Percentiles rank a stretch among this genome's conserved stretches.
These are phyloP conservation scores for Vaccinium myrtillus DNA, from an alignment of 148 eudicot species.

Conservation along the genomic window DNA sequence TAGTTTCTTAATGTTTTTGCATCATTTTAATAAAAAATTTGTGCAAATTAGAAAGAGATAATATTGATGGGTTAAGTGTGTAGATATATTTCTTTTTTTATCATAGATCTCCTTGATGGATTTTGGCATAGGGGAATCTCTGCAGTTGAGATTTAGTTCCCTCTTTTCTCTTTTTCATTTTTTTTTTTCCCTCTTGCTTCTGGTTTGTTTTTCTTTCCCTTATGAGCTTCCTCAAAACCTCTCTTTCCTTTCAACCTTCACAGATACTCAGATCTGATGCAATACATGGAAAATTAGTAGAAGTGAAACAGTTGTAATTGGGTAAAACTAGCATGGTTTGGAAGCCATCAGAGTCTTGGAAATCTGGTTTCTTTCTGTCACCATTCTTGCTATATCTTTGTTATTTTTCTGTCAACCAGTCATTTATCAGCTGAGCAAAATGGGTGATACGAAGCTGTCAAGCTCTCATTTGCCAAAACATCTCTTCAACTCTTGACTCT, in stretches of 20 bases:
- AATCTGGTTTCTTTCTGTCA: conserved; percentile 31
- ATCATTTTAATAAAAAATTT: too few relatives aligned
- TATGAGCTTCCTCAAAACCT: conserved; percentile 23
- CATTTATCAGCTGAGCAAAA: conserved; percentile 15
- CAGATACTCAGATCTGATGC: conserved; percentile 62
- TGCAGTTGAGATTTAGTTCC: conserved; percentile 25
- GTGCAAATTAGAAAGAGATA: neutral
- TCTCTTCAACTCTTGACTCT: conserved; percentile 24
- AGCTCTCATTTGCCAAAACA: conserved; percentile 24
- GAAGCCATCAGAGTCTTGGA: conserved; percentile 33
- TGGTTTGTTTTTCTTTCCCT: conserved; percentile 25
- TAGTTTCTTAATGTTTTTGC: neutral
- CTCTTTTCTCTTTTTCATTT: conserved; percentile 20
- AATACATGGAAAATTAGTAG: conserved; percentile 47
- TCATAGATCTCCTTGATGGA: conserved; percentile 7
- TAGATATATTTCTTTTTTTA: conserved; percentile 9
- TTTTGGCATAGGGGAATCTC: conserved; percentile 11
- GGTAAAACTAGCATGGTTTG: conserved; percentile 26
- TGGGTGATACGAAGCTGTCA: conserved; percentile 27
- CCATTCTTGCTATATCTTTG: conserved; percentile 15
- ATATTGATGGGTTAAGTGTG: neutral
- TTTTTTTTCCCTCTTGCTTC: conserved; percentile 20
- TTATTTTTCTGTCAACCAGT: conserved; percentile 12
- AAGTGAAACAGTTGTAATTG: conserved; percentile 17
- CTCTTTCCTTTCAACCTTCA: conserved; percentile 24